A percentile compares a stretch with the other conserved stretches of the same genome.
These are phyloP conservation scores for Aspergillus spinulosporus DNA, from an alignment of 2,329 filamentous ascomycete genomes.

Conservation along the genomic window DNA sequence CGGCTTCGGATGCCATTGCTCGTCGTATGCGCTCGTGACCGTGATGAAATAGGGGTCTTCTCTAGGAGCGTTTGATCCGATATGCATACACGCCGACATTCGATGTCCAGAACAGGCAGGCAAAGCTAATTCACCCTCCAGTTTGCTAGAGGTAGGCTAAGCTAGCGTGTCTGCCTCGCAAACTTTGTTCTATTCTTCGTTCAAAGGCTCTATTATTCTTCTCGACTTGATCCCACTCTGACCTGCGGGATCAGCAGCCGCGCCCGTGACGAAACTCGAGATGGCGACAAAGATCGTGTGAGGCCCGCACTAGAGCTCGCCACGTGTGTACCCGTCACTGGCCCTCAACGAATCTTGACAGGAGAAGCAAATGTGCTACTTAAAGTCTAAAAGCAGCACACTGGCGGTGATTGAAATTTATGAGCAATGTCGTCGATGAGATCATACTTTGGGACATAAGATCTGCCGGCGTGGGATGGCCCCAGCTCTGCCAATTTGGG, in stretches of 20 bases:
- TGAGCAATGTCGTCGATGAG: neutral
- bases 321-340: constrained; percentile 17
- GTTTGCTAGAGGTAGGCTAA: constrained; percentile 6
- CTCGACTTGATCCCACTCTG: neutral
- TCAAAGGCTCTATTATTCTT: neutral
- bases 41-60: neutral
- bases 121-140: neutral
- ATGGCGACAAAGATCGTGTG: constrained; percentile 5
- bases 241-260: constrained; percentile 14
- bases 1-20: constrained; percentile 13
- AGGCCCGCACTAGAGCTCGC: constrained; percentile 11
- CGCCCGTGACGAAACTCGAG: constrained; percentile 9
- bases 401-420: constrained; percentile 2
- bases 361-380: constrained; percentile 3
- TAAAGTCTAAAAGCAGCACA: constrained; percentile 1
- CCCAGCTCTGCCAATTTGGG: constrained; percentile 12
- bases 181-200: constrained; percentile 8
- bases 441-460: constrained; percentile 3
- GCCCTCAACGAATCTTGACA: constrained; percentile 1
- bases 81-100: constrained; percentile 10
- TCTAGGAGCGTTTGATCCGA: constrained; percentile 6
- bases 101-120: constrained; percentile 4
- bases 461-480: constrained; percentile 1
- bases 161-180: constrained; percentile 10
- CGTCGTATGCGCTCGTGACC: neutral